Evolutionary conservation across 78 protist species (phyloP).

Genomic region (Chrysochromulina parva): DNA sequence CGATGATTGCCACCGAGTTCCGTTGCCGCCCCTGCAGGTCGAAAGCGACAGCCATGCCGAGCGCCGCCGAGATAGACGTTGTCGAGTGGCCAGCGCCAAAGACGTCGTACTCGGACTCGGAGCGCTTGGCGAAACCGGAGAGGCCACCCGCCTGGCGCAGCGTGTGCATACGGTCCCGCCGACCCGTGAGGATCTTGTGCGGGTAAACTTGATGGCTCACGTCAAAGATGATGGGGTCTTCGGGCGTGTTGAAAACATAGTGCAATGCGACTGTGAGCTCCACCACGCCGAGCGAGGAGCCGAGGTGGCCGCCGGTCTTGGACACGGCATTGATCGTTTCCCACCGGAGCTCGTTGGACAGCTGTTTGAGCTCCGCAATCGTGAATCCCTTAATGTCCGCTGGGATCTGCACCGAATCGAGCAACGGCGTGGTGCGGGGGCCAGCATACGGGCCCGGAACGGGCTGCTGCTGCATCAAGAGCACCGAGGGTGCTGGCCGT

Average conservation of each 20-base stretch:
- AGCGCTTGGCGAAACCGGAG: constrained; percentile 23
- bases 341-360: constrained; percentile 16
- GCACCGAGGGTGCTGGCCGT: no score
- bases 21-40: background rate
- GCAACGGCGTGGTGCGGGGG: background rate
- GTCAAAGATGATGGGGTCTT: constrained; percentile 1
- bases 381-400: background rate
- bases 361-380: constrained; percentile 31
- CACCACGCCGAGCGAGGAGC: constrained; percentile 38
- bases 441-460: background rate
- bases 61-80: constrained; percentile 33
- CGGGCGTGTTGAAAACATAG: constrained; percentile 45
- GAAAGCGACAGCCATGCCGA: constrained; percentile 20
- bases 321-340: constrained; percentile 35
- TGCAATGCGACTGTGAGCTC: constrained; percentile 53
- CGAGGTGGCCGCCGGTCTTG: constrained; percentile 50
- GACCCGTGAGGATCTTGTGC: constrained; percentile 50
- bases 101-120: background rate
- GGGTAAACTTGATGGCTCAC: constrained; percentile 38
- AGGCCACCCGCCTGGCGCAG: constrained; percentile 38
- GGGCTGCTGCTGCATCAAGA: no score
- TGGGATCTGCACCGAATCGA: background rate
- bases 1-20: constrained; percentile 32
- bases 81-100: constrained; percentile 48
- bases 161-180: constrained; percentile 36